Conservation (phyloP, 1,139 yeast genomes). For the Hemisphaericaspora xylanilytica region DNA sequence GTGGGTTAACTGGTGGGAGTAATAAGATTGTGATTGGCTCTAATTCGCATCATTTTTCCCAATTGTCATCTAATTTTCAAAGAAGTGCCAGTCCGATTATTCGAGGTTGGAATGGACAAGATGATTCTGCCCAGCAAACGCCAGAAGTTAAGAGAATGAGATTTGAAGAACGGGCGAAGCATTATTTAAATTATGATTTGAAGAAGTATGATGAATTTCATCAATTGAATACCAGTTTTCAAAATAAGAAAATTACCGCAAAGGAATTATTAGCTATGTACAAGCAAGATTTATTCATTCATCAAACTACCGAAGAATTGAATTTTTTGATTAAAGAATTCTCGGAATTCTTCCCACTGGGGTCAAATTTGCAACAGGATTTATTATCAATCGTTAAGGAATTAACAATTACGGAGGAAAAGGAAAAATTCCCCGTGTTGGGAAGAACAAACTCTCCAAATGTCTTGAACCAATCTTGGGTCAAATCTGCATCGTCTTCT, state of each 20-base stretch:
- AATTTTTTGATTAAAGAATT: slow-evolving; percentile 55
- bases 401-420: slow-evolving; percentile 19
- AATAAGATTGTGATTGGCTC: slow-evolving; percentile 43
- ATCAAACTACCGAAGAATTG: slow-evolving; percentile 45
- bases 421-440: slow-evolving; percentile 32
- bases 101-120: slow-evolving; percentile 14
- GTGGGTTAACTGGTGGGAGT: slow-evolving; percentile 51
- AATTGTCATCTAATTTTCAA: slow-evolving; percentile 55
- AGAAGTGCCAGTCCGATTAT: slow-evolving; percentile 7
- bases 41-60: slow-evolving; percentile 57
- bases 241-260: slow-evolving; percentile 47
- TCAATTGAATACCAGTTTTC: slow-evolving; percentile 48
- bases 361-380: slow-evolving; percentile 27
- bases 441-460: slow-evolving; percentile 25
- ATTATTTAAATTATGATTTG: slow-evolving; percentile 59
- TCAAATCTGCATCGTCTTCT: slow-evolving; percentile 17
- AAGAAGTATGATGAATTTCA: slow-evolving; percentile 49
- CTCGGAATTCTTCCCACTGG: slow-evolving; percentile 49
- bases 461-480: slow-evolving; percentile 28
- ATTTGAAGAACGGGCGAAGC: slow-evolving; percentile 82
- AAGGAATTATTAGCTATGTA: slow-evolving; percentile 50
- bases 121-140: slow-evolving; percentile 37
- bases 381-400: slow-evolving; percentile 26
- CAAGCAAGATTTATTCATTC: slow-evolving; percentile 44
- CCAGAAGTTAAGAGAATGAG: slow-evolving; percentile 57